Evolutionary conservation across 2,329 filamentous ascomycete species (phyloP).

Genomic region (Diaporthe sp.): DNA sequence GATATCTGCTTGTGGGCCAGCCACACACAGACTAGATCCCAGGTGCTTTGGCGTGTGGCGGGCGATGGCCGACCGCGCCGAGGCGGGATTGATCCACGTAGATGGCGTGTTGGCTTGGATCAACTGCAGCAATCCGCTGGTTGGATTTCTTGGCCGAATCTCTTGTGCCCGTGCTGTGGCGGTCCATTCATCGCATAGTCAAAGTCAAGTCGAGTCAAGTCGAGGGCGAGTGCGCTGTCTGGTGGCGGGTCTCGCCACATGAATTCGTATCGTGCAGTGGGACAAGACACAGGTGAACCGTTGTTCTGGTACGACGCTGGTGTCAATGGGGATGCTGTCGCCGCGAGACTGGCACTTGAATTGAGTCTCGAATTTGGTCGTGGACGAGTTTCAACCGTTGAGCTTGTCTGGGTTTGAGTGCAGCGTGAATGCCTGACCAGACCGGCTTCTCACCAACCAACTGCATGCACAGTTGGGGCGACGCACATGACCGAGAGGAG

Average conservation of each 20-base stretch:
- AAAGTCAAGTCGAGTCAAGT: neutral
- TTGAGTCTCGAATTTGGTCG: neutral
- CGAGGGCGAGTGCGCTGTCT: neutral
- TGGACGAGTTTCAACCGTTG: conserved; percentile 10
- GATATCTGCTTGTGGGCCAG: neutral
- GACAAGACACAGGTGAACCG: conserved; percentile 24
- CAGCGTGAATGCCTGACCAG: neutral
- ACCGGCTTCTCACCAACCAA: neutral
- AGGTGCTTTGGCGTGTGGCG: conserved; percentile 3
- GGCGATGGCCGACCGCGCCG: neutral
- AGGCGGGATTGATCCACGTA: neutral
- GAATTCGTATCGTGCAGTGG: neutral
- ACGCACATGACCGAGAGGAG: neutral
- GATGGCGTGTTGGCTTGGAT: neutral
- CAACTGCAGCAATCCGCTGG: neutral
- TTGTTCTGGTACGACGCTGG: neutral
- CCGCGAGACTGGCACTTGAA: neutral
- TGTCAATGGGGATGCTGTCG: neutral
- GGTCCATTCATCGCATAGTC: neutral
- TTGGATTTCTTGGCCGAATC: neutral
- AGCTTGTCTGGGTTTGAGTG: conserved; percentile 6
- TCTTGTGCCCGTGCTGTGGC: neutral
- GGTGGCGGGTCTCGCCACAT: neutral
- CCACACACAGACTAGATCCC: neutral
- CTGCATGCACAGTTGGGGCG: neutral